Conservation (phyloP, 257 asterid species). For the Henckelia pumila region DNA sequence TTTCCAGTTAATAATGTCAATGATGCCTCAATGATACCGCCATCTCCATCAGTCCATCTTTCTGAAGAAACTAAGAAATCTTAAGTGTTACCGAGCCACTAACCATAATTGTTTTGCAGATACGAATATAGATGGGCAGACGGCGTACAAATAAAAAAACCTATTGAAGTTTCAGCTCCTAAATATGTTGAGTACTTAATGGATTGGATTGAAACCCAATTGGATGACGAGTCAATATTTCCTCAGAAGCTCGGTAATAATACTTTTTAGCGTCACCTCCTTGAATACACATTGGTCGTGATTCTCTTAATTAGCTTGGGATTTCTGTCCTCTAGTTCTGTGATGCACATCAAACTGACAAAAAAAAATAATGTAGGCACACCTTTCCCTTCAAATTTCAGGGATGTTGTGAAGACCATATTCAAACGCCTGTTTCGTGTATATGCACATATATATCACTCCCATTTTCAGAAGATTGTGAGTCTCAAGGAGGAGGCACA, state of each 20-base stretch:
- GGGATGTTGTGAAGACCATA: slow-evolving; percentile 80
- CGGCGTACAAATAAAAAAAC: slow-evolving; percentile 84
- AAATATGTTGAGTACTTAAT: slow-evolving; percentile 47
- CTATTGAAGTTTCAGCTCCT: slow-evolving; percentile 88
- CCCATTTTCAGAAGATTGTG: slow-evolving; percentile 80
- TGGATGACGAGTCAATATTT: slow-evolving; percentile 51
- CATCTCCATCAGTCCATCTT: neutral
- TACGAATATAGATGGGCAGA: slow-evolving; percentile 98
- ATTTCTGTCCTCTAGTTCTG: neutral
- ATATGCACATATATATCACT: slow-evolving; percentile 77
- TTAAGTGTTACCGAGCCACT: slow-evolving; percentile 9
- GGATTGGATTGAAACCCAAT: slow-evolving; percentile 60
- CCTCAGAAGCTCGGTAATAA: slow-evolving; percentile 59
- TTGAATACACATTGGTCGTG: neutral
- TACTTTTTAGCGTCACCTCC: neutral
- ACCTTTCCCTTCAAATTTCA: slow-evolving; percentile 75
- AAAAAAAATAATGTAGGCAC: slow-evolving; percentile 51
- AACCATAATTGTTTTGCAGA: slow-evolving; percentile 37
- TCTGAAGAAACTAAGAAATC: neutral
- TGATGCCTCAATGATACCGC: neutral
- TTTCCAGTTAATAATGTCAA: neutral
- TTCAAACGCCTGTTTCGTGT: slow-evolving; percentile 82
- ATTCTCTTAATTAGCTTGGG: neutral
- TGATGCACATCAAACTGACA: slow-evolving; percentile 21
- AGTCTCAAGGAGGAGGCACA: slow-evolving; percentile 89